phyloP scores from a whole-genome alignment of 2,329 filamentous ascomycete species.

The Anthostomella pinea region DNA sequence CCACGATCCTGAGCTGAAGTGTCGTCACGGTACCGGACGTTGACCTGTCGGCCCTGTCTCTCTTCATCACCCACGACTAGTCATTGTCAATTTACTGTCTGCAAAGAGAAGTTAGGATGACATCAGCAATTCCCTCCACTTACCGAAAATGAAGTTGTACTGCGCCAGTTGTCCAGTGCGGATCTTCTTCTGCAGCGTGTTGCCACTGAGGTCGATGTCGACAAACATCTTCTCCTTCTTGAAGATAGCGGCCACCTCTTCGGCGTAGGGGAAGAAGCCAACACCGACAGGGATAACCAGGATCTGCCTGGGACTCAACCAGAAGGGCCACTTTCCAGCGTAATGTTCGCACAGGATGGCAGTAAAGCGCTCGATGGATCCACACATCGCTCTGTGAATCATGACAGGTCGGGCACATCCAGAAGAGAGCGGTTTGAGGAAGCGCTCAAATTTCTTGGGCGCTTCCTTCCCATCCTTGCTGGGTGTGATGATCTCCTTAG shows the following conservation, averaged over 20 bases:
- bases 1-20: constrained; percentile 59
- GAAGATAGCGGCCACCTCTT: constrained; percentile 69
- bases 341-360: constrained; percentile 83
- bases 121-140: constrained; percentile 34
- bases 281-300: constrained; percentile 76
- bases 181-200: constrained; percentile 89
- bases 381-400: constrained; percentile 82
- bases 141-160: constrained; percentile 81
- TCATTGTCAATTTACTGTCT: not conserved
- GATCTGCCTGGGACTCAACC: constrained; percentile 80
- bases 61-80: constrained; percentile 61
- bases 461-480: constrained; percentile 43
- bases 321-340: constrained; percentile 85
- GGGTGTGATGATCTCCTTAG: constrained; percentile 25
- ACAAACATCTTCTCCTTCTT: constrained; percentile 66
- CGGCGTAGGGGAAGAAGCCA: constrained; percentile 68
- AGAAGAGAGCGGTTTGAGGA: constrained; percentile 53
- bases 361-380: constrained; percentile 60
- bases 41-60: constrained; percentile 57
- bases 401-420: constrained; percentile 80
- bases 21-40: constrained; percentile 63
- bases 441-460: constrained; percentile 27
- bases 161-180: constrained; percentile 75
- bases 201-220: constrained; percentile 69
- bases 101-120: not conserved